Evolutionary conservation across 768 basidiomycete genomes (phyloP).

Genomic region (Cystobasidium tubakii): DNA sequence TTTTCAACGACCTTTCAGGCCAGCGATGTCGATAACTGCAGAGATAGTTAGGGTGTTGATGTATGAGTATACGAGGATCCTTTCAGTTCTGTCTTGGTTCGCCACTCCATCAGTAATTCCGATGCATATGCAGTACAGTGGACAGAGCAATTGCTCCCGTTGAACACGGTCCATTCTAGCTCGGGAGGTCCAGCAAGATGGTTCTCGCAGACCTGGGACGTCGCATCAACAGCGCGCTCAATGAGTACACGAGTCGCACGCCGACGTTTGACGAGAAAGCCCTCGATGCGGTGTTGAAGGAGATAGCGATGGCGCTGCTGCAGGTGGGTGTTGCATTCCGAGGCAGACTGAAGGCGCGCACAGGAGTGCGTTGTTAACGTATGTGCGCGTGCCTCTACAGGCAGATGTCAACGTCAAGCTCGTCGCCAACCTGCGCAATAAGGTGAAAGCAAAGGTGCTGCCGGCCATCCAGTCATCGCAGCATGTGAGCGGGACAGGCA

Average conservation of each 20-base stretch:
- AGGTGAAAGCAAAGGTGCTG: conserved; percentile 85
- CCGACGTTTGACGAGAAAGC: conserved; percentile 56
- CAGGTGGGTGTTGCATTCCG: conserved; percentile 45
- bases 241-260: conserved; percentile 61
- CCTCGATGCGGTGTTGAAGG: conserved; percentile 86
- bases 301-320: conserved; percentile 59
- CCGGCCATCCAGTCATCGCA: conserved; percentile 61
- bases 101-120: too few species aligned
- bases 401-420: conserved; percentile 98
- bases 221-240: conserved; percentile 85
- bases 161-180: too few species aligned
- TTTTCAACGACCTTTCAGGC: too few species aligned
- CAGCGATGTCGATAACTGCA: too few species aligned
- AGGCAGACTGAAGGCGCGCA: neutral
- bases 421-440: conserved; percentile 74
- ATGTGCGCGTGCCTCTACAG: conserved; percentile 77
- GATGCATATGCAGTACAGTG: too few species aligned
- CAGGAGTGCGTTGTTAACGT: neutral
- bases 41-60: too few species aligned
- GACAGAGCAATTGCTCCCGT: too few species aligned
- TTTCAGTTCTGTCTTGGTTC: too few species aligned
- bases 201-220: conserved; percentile 92
- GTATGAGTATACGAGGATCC: too few species aligned
- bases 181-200: conserved; percentile 54
- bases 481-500: conserved; percentile 59